phyloP scores from a whole-genome alignment of 192 early-diverging fungal genomes.

The Umbelopsis sp. region DNA sequence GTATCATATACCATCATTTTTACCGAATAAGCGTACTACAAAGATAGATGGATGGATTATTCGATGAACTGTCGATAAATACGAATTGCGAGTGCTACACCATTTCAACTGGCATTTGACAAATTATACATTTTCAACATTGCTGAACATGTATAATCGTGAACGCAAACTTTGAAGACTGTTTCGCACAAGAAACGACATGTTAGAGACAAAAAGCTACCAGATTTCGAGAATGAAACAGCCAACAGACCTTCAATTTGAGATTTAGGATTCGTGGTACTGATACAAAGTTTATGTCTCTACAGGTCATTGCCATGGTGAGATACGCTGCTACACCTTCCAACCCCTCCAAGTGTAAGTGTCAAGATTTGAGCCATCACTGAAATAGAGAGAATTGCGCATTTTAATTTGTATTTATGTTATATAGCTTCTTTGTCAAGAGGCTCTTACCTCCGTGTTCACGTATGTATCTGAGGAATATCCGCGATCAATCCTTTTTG shows the following conservation, averaged over 20 bases:
- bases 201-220: too few species aligned
- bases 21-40: background rate
- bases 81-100: background rate
- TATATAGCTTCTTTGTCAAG: constrained; percentile 80
- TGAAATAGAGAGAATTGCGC: background rate
- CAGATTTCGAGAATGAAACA: too few species aligned
- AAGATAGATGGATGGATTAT: constrained; percentile 13
- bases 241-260: background rate
- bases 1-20: background rate
- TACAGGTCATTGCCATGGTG: constrained; percentile 59
- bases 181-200: too few species aligned
- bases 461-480: constrained; percentile 38
- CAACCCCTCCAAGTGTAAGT: constrained; percentile 75
- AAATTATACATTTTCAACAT: background rate
- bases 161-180: too few species aligned
- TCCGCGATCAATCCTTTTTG: background rate
- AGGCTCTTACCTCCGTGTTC: constrained; percentile 91
- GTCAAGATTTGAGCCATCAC: too few species aligned
- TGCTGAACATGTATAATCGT: too few species aligned
- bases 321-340: constrained; percentile 83
- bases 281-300: constrained; percentile 10
- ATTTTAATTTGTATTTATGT: background rate
- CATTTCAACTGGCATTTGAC: background rate
- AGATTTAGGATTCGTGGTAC: background rate
- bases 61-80: background rate